Base-by-base conservation (phyloP, 441 rosid genomes). In the Eruca vesicaria region DNA sequence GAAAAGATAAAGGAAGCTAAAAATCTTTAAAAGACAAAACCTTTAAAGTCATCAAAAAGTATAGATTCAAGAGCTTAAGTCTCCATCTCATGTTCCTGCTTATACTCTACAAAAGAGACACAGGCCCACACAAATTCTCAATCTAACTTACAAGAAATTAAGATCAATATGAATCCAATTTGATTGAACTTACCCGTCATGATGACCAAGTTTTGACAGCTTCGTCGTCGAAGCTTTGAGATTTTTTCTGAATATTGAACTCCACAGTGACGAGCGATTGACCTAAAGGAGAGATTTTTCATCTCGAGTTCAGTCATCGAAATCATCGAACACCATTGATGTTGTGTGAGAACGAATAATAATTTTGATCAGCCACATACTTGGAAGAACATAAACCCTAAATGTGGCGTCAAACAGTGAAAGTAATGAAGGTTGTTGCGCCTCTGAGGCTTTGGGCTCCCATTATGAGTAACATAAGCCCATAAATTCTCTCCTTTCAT, bases 21-120 rank as follows among this genome's bases (percentile, higher is more conserved):
- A n/a, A n/a, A 57, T 9, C 79, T 19, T 6, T n/a, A 43, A 43
- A 43, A 23, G 62, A 50, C 21, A 59, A 43, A 18, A 18, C 97
- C 99, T 89, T 91, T 89, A 69, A 96, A 96, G 15, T 96, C 98
- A 68, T 93, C 97, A 92, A 88, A 87, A 41, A 96, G 98, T 80
- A 96, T 96, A 57, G 99, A 96, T 80, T 91, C 95, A 78, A 93
- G 73, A 19, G 99, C 98, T 84, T 93, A 97, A 31, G 93, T 90
- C 83, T 96, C 98, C 97, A 91, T 93, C 64, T 92, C 98, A 80
- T 91, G 99, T 80, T 93, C 99, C 82, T 84, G 90, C 66, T 50
- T 84, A 71, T 91, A 74, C 71, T 96, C 99, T 96, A 9, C 38
- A 33, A 33, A 32, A 9, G 9, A 9, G 12, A 9, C 18, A 41